Base-by-base conservation (phyloP, 768 basidiomycete species). In the Psilocybe subaeruginosa region DNA sequence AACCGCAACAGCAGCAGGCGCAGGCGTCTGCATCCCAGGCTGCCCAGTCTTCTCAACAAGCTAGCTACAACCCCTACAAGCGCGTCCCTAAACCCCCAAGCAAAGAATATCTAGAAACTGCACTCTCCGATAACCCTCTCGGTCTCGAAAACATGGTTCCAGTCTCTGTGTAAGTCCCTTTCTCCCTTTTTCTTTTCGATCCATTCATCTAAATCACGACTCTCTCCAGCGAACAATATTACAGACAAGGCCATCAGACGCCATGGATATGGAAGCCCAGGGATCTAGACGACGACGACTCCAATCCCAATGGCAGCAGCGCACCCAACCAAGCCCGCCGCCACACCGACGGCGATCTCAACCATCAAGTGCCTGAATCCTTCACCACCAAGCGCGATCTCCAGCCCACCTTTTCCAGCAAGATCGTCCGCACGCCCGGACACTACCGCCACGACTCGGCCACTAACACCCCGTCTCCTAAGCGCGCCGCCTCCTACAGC, bases 191-290 rank as follows among this genome's bases (percentile, higher is more conserved):
- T 50, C 16, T 49, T 47, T 33, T 19, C 48, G 14, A 58, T 54
- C 54, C 14, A 23, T 35, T 33, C 7, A 31, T 50, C 46, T 61
- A 49, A 56, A 61, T 54, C 29, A 47, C 14, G 50, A 41, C 39
- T 51, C 23, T 56, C 30, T 58, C 48, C 64, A 78, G 81, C 35
- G 65, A 77, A 68, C 67, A 81, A 63, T 64, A 70, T 51, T 72
- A 74, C 37, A 74, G 71, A 9, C 70, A 72, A 23, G 67, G 61
- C 9, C 64, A 72, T 33, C 69, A 81, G 12, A 91, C 90, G 0
- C 90, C 90, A 7, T 92, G 90, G 90, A 80, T 90, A 58, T 92
- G 90, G 90, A 86, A 81, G 72, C 84, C 88, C 27, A 69, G 79
- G 37, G 74, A 75, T 59, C 74, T 87, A 19, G 69, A 77, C 35